phyloP scores from a whole-genome alignment of 2,329 filamentous ascomycete genomes.

The Aaosphaeria arxii region DNA sequence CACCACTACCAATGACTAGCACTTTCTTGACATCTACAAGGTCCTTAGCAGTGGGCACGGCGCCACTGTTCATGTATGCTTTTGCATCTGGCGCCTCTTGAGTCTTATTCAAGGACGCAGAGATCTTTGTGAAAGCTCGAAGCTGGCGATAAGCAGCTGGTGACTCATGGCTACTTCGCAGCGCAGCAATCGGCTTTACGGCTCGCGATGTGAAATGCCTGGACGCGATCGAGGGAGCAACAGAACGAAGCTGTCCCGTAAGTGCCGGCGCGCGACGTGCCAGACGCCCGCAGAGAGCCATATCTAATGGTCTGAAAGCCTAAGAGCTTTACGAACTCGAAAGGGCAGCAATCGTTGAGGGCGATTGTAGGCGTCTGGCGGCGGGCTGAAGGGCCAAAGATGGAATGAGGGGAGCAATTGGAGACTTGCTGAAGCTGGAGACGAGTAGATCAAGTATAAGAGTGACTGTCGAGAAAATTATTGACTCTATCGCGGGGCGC shows the following conservation, averaged over 20 bases:
- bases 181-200: constrained; percentile 27
- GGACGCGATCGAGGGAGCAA: constrained; percentile 24
- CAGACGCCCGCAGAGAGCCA: constrained; percentile 42
- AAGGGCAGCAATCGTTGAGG: too few species aligned
- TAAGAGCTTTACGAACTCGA: not conserved
- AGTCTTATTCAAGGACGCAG: constrained; percentile 39
- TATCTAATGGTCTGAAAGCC: constrained; percentile 30
- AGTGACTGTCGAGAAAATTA: not conserved
- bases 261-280: constrained; percentile 38
- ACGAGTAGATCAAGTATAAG: constrained; percentile 4
- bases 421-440: constrained; percentile 26
- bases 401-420: constrained; percentile 23
- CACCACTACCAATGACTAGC: constrained; percentile 91
- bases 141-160: constrained; percentile 30
- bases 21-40: constrained; percentile 94
- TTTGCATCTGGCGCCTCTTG: constrained; percentile 76
- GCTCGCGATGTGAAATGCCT: constrained; percentile 32
- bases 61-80: constrained; percentile 86
- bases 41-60: constrained; percentile 71
- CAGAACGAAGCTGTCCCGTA: constrained; percentile 29
- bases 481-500: constrained; percentile 26
- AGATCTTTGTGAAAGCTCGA: constrained; percentile 37
- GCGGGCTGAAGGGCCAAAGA: constrained; percentile 9
- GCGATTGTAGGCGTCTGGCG: too few species aligned
- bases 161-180: constrained; percentile 30